Base-by-base conservation (phyloP, 768 basidiomycete genomes). In the Termitomyces sp. region DNA sequence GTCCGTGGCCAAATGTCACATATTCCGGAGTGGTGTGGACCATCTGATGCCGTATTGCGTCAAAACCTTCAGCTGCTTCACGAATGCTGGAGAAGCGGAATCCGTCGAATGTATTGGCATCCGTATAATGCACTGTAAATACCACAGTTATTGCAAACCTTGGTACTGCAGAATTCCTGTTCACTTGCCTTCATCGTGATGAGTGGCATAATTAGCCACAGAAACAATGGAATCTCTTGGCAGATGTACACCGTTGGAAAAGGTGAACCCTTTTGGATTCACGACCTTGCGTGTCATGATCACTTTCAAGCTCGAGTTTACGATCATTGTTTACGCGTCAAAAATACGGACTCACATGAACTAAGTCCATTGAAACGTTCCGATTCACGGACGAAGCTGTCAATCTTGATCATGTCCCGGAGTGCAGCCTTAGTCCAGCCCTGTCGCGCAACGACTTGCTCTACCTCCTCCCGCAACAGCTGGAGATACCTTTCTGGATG, bases 221-320 rank as follows among this genome's bases (percentile, higher is more conserved):
- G 54, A 56, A 12, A 56, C 44, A 14, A 56, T 56, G 8, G 44
- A 37, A 21, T 56, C 16, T 37, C 27, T 48, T 40, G 54, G 54
- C 5, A 56, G 37, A 16, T 56, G 54, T 4, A 56, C 54, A 8
- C 54, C 54, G 23, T 56, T 56, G 23, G 54, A 56, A 14, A 56
- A 56, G 2, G 54, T 56, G 23, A 47, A 56, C 14, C 54, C 54
- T 41, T 56, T 46, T 10, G 54, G 21, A 40, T 48, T 56, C 4
- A 56, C 45, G 4, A 56, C 54, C 54, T 56, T 56, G 29, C 54
- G 34, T 10, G 54, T 46, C 54, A 56, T 56, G n/a, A 56, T 56
- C 37, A 56, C 54, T 56, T n/a, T n/a, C 6, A 34, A 25, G 8
- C 3, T n/a, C n/a, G n/a, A n/a, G n/a, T n/a, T n/a, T n/a, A n/a